These are phyloP conservation scores for Picea sitchensis DNA, from an alignment of 75 land plant species.

Conservation along the genomic window DNA sequence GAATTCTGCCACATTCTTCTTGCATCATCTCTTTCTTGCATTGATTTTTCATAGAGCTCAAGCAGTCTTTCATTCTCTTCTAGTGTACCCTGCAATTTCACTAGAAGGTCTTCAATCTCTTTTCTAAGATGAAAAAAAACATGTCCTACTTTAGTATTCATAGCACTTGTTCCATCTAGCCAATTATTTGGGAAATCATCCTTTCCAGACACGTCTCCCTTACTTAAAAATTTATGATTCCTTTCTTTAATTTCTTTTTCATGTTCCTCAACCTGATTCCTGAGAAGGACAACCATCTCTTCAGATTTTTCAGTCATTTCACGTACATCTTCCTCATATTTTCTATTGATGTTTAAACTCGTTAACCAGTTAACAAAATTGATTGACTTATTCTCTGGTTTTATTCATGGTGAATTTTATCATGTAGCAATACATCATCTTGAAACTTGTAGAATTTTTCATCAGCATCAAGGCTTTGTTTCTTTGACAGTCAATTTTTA, in stretches of 20 bases:
- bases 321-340: conserved; percentile 7
- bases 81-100: conserved; percentile 22
- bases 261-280: not conserved
- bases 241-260: not conserved
- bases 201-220: not conserved
- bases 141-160: not conserved
- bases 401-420: too few relatives aligned
- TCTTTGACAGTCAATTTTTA: too few relatives aligned
- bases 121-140: not conserved
- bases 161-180: not conserved
- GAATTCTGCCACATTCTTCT: not conserved
- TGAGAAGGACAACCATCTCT: not conserved
- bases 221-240: not conserved
- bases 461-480: too few relatives aligned
- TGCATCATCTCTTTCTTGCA: too few relatives aligned
- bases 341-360: not conserved
- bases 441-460: too few relatives aligned
- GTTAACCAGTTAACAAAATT: too few relatives aligned
- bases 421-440: too few relatives aligned
- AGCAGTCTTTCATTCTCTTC: too few relatives aligned
- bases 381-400: too few relatives aligned
- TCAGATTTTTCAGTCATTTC: not conserved
- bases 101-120: conserved; percentile 29
- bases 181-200: too few relatives aligned
- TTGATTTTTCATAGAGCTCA: too few relatives aligned